A percentile compares a stretch with the other conserved stretches of the same genome.
phyloP scores from a whole-genome alignment of 306 rosid genomes.

The Corylus americana region DNA sequence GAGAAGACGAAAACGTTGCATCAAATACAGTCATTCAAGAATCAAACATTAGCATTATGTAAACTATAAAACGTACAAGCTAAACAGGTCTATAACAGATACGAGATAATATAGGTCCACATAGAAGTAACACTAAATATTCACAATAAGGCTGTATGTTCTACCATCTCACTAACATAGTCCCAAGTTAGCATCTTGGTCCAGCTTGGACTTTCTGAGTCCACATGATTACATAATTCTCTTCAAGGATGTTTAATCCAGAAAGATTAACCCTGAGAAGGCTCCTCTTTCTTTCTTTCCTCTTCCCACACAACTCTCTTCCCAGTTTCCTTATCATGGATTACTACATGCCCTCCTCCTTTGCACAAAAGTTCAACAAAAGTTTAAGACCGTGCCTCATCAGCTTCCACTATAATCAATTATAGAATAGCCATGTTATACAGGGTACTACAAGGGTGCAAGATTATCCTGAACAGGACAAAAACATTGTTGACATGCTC shows the following conservation, averaged over 20 bases:
- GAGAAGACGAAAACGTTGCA: constrained; percentile 12
- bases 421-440: neutral
- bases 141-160: constrained; percentile 9
- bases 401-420: neutral
- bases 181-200: neutral
- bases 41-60: neutral
- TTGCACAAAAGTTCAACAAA: neutral
- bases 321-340: neutral
- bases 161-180: neutral
- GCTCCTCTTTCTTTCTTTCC: neutral
- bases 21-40: neutral
- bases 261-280: neutral
- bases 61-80: neutral
- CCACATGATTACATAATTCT: neutral
- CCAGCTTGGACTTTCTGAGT: neutral
- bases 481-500: constrained; percentile 7
- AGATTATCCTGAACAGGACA: neutral
- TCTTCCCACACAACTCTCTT: neutral
- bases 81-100: neutral
- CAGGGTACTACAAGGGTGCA: neutral
- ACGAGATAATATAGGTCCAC: neutral
- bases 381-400: neutral
- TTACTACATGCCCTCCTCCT: neutral
- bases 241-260: neutral
- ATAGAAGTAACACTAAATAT: neutral